Percentiles rank a stretch among this genome's conserved stretches.
Evolutionary conservation across 495 filamentous ascomycete species (phyloP).

Genomic region (Neurospora sp.): DNA sequence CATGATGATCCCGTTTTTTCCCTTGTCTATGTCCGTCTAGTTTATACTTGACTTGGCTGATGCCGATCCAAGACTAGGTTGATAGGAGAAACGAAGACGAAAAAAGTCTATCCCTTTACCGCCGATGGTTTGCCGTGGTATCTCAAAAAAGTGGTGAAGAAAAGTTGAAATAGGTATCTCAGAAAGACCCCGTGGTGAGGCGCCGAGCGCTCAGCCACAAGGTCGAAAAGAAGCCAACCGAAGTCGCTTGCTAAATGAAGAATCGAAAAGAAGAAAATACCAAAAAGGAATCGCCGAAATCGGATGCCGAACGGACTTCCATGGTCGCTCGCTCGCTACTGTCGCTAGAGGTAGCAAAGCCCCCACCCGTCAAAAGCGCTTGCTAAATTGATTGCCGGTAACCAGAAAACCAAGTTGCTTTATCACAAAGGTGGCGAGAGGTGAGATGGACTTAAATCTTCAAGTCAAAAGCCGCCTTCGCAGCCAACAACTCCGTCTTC

Average conservation of each 20-base stretch:
- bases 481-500: constrained; percentile 27
- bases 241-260: neutral
- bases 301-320: neutral
- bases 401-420: neutral
- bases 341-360: neutral
- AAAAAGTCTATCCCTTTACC: neutral
- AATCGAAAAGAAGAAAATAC: neutral
- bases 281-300: neutral
- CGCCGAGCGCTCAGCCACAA: neutral
- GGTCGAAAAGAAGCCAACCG: neutral
- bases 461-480: constrained; percentile 8
- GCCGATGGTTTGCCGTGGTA: neutral
- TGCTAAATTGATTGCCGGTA: neutral
- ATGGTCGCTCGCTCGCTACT: neutral
- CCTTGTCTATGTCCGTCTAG: neutral
- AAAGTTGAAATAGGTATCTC: neutral
- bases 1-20: neutral
- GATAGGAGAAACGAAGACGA: neutral
- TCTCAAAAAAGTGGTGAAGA: neutral
- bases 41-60: neutral
- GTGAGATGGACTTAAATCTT: neutral
- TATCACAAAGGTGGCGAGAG: neutral
- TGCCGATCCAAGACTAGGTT: neutral
- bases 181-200: neutral
- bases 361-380: neutral